Evolutionary conservation across 257 asterid genomes (phyloP).

Genomic region (Capsicum rhomboideum): DNA sequence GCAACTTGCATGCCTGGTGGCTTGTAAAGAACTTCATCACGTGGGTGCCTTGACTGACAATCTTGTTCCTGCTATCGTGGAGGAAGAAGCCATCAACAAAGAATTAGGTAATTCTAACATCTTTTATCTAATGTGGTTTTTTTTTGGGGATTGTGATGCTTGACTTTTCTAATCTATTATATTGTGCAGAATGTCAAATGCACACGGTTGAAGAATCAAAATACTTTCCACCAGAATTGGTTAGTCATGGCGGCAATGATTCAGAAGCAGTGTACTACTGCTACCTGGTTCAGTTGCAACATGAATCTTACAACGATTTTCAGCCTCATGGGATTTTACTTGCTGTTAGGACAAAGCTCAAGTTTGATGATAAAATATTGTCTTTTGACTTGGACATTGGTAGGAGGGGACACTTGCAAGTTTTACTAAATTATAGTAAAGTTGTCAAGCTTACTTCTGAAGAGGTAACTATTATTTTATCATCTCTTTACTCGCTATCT

Average conservation of each 20-base stretch:
- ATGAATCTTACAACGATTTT: conserved; percentile 18
- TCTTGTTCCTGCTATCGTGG: conserved; percentile 66
- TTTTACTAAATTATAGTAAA: conserved; percentile 26
- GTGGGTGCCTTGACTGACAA: conserved; percentile 52
- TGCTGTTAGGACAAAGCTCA: conserved; percentile 43
- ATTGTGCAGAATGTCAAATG: conserved; percentile 27
- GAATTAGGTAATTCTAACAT: conserved; percentile 26
- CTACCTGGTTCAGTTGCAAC: conserved; percentile 43
- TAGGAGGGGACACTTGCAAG: conserved; percentile 30
- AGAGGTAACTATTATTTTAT: conserved; percentile 26
- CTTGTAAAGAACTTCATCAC: conserved; percentile 74
- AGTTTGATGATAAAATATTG: conserved; percentile 20
- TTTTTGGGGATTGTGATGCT: too few relatives aligned
- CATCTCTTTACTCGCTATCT: background rate
- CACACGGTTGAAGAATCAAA: conserved; percentile 27
- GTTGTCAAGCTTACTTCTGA: conserved; percentile 17
- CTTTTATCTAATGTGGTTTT: background rate
- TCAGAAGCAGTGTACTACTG: conserved; percentile 21
- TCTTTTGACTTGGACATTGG: conserved; percentile 42
- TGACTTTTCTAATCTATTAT: background rate
- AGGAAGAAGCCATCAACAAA: conserved; percentile 44
- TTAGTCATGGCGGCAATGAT: conserved; percentile 16
- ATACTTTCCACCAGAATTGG: conserved; percentile 58
- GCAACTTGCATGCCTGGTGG: conserved; percentile 79
- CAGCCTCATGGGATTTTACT: conserved; percentile 40